Base-by-base conservation (phyloP, 805 yeast species). In the Teunomyces gatunensis region DNA sequence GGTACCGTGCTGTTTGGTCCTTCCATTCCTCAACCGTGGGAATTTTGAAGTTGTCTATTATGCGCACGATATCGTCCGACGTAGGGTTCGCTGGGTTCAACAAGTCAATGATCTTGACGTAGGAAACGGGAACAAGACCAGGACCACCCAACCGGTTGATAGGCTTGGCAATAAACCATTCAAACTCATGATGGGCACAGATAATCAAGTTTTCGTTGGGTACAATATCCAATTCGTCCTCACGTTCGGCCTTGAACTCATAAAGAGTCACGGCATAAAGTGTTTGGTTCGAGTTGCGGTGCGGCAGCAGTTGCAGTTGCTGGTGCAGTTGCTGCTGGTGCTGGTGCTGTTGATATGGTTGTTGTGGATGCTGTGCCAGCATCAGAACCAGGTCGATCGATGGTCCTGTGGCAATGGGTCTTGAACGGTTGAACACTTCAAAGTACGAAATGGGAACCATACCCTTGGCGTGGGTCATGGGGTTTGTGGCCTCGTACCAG, bases 11-110 rank as follows among this genome's bases (percentile, higher is more conserved):
- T 25, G 94, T 89, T 54, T 81, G 81, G 46, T 79, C 80, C 68
- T 94, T 94, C 99, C 99, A 94, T 62, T 90, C 94, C 53, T 90
- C 96, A 13, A 94, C 96, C 0, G 91, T 83, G 12, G 99, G 99
- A 52, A 94, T 78, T 45, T 81, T 80, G 39, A 87, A 89, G 27
- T 72, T 69, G 44, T 74, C 70, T 36, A 94, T 85, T 33, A 82
- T 76, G 44, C 80, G 52, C 53, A 63, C 54, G 52, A 65, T 73
- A 55, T 81, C 73, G 23, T 75, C 77, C 10, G 46, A 46, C n/a
- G 44, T 32, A 10, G 85, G 74, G 29, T 49, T 36, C n/a, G 48
- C 32, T 3, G 73, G 67, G 43, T 69, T 65, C 20, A 82, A 73
- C 49, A 90, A 77, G 64, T 94, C 96, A 35, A 92, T 81, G 32